These are phyloP conservation scores for Apophysomyces variabilis DNA, from an alignment of 371 early-diverging fungal species.

Conservation along the genomic window DNA sequence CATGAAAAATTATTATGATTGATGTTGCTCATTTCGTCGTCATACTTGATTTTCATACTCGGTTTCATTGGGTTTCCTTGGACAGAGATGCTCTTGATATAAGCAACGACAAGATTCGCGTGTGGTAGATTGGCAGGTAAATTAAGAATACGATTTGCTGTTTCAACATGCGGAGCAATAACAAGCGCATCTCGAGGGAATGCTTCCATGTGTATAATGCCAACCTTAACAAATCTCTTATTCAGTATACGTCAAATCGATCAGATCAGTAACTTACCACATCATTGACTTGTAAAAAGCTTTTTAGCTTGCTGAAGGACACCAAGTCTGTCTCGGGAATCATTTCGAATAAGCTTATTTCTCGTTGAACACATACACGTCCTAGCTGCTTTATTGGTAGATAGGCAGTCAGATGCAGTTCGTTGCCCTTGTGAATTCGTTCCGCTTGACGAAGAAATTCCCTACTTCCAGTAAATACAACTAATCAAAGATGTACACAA, in stretches of 20 bases:
- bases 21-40: background rate
- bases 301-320: conserved; percentile 14
- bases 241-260: background rate
- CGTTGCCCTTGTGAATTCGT: conserved; percentile 7
- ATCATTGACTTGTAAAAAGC: conserved; percentile 17
- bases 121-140: conserved; percentile 8
- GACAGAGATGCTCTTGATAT: background rate
- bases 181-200: conserved; percentile 11
- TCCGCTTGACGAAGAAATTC: conserved; percentile 9
- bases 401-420: conserved; percentile 8
- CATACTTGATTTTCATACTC: background rate
- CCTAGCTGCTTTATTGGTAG: conserved; percentile 3
- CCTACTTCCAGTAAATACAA: background rate
- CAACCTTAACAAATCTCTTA: background rate
- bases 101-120: background rate
- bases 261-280: conserved; percentile 2
- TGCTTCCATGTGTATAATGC: conserved; percentile 15
- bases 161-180: conserved; percentile 6
- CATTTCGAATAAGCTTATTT: conserved; percentile 9
- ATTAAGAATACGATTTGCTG: conserved; percentile 7
- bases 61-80: background rate
- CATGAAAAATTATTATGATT: background rate
- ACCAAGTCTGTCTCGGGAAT: background rate
- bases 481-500: background rate
- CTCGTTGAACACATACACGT: background rate